phyloP scores from a whole-genome alignment of 805 yeast genomes.

The Lipomyces mesembrius region DNA sequence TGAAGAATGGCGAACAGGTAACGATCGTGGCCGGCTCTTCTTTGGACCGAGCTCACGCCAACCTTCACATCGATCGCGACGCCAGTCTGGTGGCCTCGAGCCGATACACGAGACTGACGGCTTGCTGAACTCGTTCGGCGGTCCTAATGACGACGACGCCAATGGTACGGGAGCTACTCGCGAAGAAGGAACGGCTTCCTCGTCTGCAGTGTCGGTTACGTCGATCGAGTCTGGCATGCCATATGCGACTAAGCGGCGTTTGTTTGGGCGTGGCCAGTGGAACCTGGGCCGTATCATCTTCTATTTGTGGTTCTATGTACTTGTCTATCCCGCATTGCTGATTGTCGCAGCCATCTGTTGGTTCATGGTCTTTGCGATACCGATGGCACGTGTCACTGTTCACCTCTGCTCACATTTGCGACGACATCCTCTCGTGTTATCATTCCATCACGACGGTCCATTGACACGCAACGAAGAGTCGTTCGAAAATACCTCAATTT shows the following conservation, averaged over 20 bases:
- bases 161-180: neutral
- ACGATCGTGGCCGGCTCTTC: slow-evolving; percentile 75
- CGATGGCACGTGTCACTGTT: slow-evolving; percentile 82
- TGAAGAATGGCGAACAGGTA: slow-evolving; percentile 70
- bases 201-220: slow-evolving; percentile 13
- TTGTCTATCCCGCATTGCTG: slow-evolving; percentile 69
- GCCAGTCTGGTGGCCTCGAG: slow-evolving; percentile 19
- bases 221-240: slow-evolving; percentile 27
- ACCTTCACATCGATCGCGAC: slow-evolving; percentile 24
- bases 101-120: slow-evolving; percentile 31
- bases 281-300: slow-evolving; percentile 78
- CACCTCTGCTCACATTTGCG: slow-evolving; percentile 77
- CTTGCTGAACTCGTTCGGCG: slow-evolving; percentile 27
- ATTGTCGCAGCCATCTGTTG: slow-evolving; percentile 67
- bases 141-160: slow-evolving; percentile 28
- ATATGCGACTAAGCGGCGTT: slow-evolving; percentile 49
- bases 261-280: slow-evolving; percentile 94
- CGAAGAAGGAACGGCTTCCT: neutral
- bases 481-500: slow-evolving; percentile 53
- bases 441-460: slow-evolving; percentile 53
- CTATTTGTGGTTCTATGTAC: slow-evolving; percentile 67
- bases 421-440: slow-evolving; percentile 88
- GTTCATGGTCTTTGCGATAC: slow-evolving; percentile 86
- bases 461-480: slow-evolving; percentile 42
- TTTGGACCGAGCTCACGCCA: slow-evolving; percentile 60